Base-by-base conservation (phyloP, 2,329 filamentous ascomycete genomes). In the Thielaviopsis euricoi region DNA sequence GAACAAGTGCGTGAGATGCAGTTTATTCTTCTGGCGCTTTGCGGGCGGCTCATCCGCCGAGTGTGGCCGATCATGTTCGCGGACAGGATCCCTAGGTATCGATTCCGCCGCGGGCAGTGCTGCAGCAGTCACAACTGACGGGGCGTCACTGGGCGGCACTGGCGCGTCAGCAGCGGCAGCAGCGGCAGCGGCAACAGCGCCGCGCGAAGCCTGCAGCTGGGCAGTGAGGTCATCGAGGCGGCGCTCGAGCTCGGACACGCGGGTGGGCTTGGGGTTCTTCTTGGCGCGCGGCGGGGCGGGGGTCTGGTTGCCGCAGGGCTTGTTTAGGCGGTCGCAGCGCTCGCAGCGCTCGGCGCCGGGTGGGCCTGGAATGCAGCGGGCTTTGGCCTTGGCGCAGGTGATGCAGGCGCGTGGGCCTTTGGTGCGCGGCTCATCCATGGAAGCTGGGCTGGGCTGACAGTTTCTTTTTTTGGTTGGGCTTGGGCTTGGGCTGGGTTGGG, bases 361-460 rank as follows among this genome's bases (percentile, higher is more conserved):
- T 10, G 71, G 70, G 2, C 74, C 71, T 0, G 73, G 68, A 25
- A 76, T 71, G 51, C 75, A 78, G 63, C 75, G 69, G 29, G 74
- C 71, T 64, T 78, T 78, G n/a, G 75, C 75, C 62, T 72, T 75
- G 60, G 75, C 75, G 63, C 75, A 78, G 1, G 74, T 76, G 1
- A 68, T 69, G 63, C 75, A 78, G 50, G 75, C 75, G 62, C 73
- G 72, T 3, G 75, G 74, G 13, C 75, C 75, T 61, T 72, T 74
- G 62, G 52, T 55, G 60, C 58, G 60, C 51, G 48, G 26, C 19
- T 55, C 25, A 22, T 33, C 43, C 29, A 33, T 33, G 29, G 29
- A 33, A 33, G 29, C 29, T 33, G 29, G 7, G 7, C 29, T 33
- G 29, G 7, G 4, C 7, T 33, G 29, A 26, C 25, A n/a, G n/a